Base-by-base conservation (phyloP, 2,329 filamentous ascomycete species). In the Diplodia mutila region DNA sequence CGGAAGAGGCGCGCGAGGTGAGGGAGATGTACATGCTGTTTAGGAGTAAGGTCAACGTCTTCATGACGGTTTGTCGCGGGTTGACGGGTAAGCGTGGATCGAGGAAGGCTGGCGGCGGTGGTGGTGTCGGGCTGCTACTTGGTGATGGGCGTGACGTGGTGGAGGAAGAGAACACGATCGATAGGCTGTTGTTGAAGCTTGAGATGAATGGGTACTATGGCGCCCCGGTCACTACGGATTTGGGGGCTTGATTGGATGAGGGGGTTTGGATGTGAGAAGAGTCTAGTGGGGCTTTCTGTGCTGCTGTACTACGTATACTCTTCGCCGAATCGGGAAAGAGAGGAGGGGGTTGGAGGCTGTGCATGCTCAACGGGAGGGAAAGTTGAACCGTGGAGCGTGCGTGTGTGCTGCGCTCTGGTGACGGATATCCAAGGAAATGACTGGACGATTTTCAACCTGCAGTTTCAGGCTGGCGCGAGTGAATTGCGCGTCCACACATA, bases 171-270 rank as follows among this genome's bases (percentile, higher is more conserved):
- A 90, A 88, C 76, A 85, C 88, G 61, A 86, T 94, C 74, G 86
- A 88, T 55, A 87, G 90, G 73, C 81, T 95, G 69, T 79, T 93
- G 63, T 77, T 90, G 69, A 87, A 86, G 74, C 80, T 94, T 70
- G 91, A 94, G 75, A 89, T 93, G 85, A 89, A 85, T 69, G 83
- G 84, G 39, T 91, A 91, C 73, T 93, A 92, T 25, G 32, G 39
- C 39, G 57, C 57, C 8, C 57, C 57, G 11, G 57, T 61, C 39
- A 27, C 57, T 34, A 61, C 57, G 39, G 57, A 61, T 48, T 49
- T 61, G 57, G 57, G 42, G 42, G 18, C 42, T 46, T 42, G 25
- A 27, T 49, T 48, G 57, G 46, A 12, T 42, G 16, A 11, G 18
- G 18, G 25, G 18, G 23, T 39, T 7, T 25, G 29, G 3, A 14